phyloP scores from a whole-genome alignment of 306 rosid genomes.

The Vigna radiata region DNA sequence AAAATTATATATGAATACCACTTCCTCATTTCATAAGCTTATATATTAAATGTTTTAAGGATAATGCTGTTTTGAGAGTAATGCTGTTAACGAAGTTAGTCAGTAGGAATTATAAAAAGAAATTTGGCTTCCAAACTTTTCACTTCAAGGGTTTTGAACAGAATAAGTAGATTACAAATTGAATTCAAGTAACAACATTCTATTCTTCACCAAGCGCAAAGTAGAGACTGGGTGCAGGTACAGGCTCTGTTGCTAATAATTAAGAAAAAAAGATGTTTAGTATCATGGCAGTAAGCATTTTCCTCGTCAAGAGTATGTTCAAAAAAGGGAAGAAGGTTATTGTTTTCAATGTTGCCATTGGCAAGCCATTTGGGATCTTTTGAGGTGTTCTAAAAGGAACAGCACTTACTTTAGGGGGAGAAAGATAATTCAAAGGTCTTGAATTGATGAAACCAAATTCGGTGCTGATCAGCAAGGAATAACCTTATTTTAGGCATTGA shows the following conservation, averaged over 20 bases:
- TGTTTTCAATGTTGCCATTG: not conserved
- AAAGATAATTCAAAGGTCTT: not conserved
- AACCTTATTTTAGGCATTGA: too few species aligned
- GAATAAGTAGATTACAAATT: not conserved
- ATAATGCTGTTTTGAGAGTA: conserved; percentile 5
- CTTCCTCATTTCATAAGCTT: conserved; percentile 3
- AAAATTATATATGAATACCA: not conserved
- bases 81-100: conserved; percentile 6
- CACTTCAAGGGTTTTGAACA: conserved; percentile 8
- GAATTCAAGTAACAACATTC: not conserved
- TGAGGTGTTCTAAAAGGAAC: not conserved
- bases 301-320: not conserved
- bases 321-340: not conserved
- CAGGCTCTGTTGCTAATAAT: not conserved
- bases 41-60: not conserved
- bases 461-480: too few species aligned
- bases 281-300: not conserved
- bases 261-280: not conserved
- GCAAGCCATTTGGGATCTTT: not conserved
- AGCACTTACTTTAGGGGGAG: not conserved
- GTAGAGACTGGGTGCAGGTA: not conserved
- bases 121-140: not conserved
- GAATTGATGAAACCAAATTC: conserved; percentile 11
- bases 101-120: not conserved
- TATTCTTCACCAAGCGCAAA: not conserved